These are phyloP conservation scores for Diaporthe velutina DNA, from an alignment of 2,329 filamentous ascomycete genomes.

Conservation along the genomic window DNA sequence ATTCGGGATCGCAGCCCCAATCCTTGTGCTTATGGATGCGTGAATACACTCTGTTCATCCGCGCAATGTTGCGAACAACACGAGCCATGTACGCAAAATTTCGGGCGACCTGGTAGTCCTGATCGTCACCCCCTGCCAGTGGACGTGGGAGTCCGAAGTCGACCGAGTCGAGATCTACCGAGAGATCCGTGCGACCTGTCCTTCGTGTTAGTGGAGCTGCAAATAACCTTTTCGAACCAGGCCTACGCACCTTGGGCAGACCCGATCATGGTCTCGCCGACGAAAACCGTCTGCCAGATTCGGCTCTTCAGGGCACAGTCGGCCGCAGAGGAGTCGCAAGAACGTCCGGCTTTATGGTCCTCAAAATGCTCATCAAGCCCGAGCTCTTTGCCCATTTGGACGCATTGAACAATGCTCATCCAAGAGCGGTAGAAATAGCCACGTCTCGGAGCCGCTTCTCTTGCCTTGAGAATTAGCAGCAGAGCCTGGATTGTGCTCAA, in stretches of 20 bases:
- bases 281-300: slow-evolving; percentile 90
- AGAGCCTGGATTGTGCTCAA: slow-evolving; percentile 93
- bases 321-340: slow-evolving; percentile 75
- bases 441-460: slow-evolving; percentile 90
- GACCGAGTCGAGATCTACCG: slow-evolving; percentile 80
- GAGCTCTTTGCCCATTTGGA: slow-evolving; percentile 93
- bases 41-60: slow-evolving; percentile 81
- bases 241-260: slow-evolving; percentile 82
- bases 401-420: slow-evolving; percentile 93
- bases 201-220: slow-evolving; percentile 29
- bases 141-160: slow-evolving; percentile 78
- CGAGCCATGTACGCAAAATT: slow-evolving; percentile 87
- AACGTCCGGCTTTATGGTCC: slow-evolving; percentile 78
- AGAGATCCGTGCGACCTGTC: slow-evolving; percentile 81
- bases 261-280: slow-evolving; percentile 92
- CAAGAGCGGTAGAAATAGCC: slow-evolving; percentile 98
- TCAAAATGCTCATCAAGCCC: slow-evolving; percentile 89
- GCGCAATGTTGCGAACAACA: slow-evolving; percentile 81
- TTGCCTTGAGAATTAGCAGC: slow-evolving; percentile 88
- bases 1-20: slow-evolving; percentile 88
- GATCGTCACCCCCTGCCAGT: slow-evolving; percentile 76
- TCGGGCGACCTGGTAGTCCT: slow-evolving; percentile 82
- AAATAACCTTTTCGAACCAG: neutral
- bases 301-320: slow-evolving; percentile 89
- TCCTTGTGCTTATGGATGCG: slow-evolving; percentile 80